Evolutionary conservation across 805 yeast species (phyloP).

Genomic region (Lipomyces mesembrius): DNA sequence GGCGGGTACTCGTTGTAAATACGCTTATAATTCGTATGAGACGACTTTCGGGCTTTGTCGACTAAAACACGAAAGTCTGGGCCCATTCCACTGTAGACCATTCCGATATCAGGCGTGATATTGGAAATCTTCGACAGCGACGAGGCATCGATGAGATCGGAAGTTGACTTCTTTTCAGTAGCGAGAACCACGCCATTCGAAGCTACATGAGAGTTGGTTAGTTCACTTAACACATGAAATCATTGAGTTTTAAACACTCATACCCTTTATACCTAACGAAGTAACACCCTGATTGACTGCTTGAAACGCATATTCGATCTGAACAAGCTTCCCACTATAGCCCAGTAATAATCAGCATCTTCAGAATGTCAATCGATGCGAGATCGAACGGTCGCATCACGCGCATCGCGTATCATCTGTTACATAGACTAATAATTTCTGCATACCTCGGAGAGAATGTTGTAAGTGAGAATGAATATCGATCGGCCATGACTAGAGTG

Average conservation of each 20-base stretch:
- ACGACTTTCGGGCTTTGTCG: conserved; percentile 89
- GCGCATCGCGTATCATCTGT: background rate
- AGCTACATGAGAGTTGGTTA: conserved; percentile 50
- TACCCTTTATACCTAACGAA: conserved; percentile 80
- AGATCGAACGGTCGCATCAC: background rate
- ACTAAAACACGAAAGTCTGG: conserved; percentile 96
- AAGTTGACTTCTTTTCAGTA: conserved; percentile 88
- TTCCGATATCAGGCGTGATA: conserved; percentile 94
- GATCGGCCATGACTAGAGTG: conserved; percentile 75
- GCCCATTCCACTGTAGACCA: conserved; percentile 98
- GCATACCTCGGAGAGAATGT: conserved; percentile 94
- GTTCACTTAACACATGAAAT: background rate
- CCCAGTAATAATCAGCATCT: conserved; percentile 2
- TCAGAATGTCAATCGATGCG: background rate
- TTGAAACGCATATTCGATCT: conserved; percentile 95
- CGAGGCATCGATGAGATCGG: conserved; percentile 75
- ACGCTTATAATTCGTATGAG: conserved; percentile 91
- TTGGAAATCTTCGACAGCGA: conserved; percentile 76
- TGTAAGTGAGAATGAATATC: conserved; percentile 95
- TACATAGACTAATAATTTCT: conserved; percentile 20
- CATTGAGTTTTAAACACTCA: conserved; percentile 1
- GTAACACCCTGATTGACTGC: conserved; percentile 99
- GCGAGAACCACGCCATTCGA: conserved; percentile 96
- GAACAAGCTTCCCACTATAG: conserved; percentile 90
- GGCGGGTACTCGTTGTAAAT: conserved; percentile 97